Conservation (phyloP, 768 basidiomycete species). For the Panaeolus cyanescens region DNA sequence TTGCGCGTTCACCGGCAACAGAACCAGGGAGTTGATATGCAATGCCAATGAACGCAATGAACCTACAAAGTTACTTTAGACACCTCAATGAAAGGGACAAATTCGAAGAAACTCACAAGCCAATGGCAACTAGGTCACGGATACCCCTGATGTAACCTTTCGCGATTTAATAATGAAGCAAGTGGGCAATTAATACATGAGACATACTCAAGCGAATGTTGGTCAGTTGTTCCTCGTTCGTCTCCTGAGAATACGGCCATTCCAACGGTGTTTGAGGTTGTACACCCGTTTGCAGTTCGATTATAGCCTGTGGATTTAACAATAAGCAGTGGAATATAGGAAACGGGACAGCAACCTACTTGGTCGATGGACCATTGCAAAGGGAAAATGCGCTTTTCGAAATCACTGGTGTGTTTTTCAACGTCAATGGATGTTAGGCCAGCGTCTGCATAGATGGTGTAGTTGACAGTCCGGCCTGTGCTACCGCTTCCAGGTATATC, state of each 20-base stretch:
- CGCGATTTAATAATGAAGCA: constrained; percentile 6
- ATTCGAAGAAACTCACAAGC: constrained; percentile 46
- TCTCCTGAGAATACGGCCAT: constrained; percentile 73
- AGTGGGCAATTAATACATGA: not conserved
- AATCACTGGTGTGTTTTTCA: constrained; percentile 62
- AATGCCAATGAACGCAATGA: constrained; percentile 72
- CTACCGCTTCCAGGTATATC: constrained; percentile 46
- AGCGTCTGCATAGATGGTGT: constrained; percentile 69
- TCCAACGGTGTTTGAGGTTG: constrained; percentile 59
- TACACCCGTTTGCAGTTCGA: constrained; percentile 64
- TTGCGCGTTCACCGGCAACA: constrained; percentile 66
- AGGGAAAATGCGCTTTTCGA: constrained; percentile 67
- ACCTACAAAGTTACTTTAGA: constrained; percentile 37
- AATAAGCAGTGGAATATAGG: not conserved
- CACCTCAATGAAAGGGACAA: not conserved
- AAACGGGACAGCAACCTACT: constrained; percentile 34
- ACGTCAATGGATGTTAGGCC: constrained; percentile 71
- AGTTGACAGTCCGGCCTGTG: constrained; percentile 49
- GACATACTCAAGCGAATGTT: constrained; percentile 56
- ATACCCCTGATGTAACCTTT: constrained; percentile 66
- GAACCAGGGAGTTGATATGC: constrained; percentile 79
- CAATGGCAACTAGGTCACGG: constrained; percentile 62
- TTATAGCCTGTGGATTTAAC: constrained; percentile 55
- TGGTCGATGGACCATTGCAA: constrained; percentile 78
- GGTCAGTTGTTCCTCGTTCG: constrained; percentile 62